These are phyloP conservation scores for Starmera dryadoides DNA, from an alignment of 805 yeast genomes.

Conservation along the genomic window DNA sequence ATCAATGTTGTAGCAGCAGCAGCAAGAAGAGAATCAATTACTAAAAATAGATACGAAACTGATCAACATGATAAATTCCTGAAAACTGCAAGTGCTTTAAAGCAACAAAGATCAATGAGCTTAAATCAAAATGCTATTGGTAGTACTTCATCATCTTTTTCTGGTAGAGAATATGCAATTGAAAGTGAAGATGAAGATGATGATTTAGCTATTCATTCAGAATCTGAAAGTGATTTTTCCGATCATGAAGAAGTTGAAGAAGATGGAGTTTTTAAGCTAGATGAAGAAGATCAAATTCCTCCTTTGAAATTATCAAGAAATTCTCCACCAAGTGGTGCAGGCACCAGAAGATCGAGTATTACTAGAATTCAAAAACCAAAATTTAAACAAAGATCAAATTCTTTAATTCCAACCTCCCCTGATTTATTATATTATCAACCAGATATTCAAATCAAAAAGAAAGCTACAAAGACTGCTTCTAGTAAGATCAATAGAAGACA, in stretches of 20 bases:
- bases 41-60: constrained; percentile 18
- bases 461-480: constrained; percentile 3
- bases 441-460: background rate
- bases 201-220: constrained; percentile 28
- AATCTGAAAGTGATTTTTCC: constrained; percentile 23
- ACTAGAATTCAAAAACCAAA: constrained; percentile 18
- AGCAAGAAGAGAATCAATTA: constrained; percentile 25
- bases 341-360: constrained; percentile 7
- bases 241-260: constrained; percentile 24
- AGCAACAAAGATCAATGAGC: constrained; percentile 27
- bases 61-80: constrained; percentile 19
- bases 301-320: constrained; percentile 15
- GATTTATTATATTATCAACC: constrained; percentile 14
- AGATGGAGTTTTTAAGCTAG: constrained; percentile 24
- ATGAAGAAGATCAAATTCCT: constrained; percentile 27
- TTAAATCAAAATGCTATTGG: constrained; percentile 32
- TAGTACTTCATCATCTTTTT: constrained; percentile 10
- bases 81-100: constrained; percentile 20
- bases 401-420: constrained; percentile 28
- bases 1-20: no score
- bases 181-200: constrained; percentile 24
- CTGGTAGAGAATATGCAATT: background rate
- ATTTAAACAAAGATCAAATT: constrained; percentile 22
- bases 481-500: constrained; percentile 13
- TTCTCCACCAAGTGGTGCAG: constrained; percentile 1